These are phyloP conservation scores for Leccinellum rugosiceps DNA, from an alignment of 768 basidiomycete genomes.

Conservation along the genomic window DNA sequence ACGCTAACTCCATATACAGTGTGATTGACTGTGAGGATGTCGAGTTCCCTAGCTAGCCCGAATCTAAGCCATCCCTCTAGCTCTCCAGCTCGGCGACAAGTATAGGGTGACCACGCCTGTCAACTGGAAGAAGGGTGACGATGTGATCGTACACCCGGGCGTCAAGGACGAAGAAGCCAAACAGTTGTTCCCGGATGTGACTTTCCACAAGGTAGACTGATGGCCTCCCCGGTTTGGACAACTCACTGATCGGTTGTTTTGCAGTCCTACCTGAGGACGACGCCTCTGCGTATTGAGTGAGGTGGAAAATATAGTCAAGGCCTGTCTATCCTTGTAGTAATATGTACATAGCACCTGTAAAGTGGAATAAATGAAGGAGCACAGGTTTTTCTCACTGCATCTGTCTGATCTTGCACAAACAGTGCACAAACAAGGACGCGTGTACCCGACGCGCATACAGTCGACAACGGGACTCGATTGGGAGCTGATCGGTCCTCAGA, in stretches of 20 bases:
- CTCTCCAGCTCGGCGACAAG: constrained; percentile 89
- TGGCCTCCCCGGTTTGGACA: not conserved
- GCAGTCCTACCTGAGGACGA: constrained; percentile 78
- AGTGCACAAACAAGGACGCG: constrained; percentile 28
- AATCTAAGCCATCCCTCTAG: constrained; percentile 28
- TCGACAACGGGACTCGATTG: constrained; percentile 4
- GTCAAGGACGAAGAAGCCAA: constrained; percentile 88
- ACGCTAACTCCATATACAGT: constrained; percentile 29
- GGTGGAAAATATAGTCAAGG: not conserved
- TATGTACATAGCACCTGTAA: not conserved
- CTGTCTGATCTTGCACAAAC: constrained; percentile 22
- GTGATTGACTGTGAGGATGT: constrained; percentile 69
- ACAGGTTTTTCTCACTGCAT: constrained; percentile 13
- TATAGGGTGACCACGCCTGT: constrained; percentile 85
- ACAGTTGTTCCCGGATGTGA: constrained; percentile 83
- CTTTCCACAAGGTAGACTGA: constrained; percentile 66
- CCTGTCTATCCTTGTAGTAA: not conserved
- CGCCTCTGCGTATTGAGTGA: constrained; percentile 41
- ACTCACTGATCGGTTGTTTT: not conserved
- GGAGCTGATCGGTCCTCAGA: constrained; percentile 13
- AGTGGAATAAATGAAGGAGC: not conserved
- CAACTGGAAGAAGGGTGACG: constrained; percentile 92
- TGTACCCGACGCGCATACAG: constrained; percentile 27
- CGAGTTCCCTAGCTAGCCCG: constrained; percentile 24
- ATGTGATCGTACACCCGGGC: constrained; percentile 88